Evolutionary conservation across 495 filamentous ascomycete genomes (phyloP), one percentile per base, ranked within the genome.

Genomic region (Podospora fimiseda): DNA sequence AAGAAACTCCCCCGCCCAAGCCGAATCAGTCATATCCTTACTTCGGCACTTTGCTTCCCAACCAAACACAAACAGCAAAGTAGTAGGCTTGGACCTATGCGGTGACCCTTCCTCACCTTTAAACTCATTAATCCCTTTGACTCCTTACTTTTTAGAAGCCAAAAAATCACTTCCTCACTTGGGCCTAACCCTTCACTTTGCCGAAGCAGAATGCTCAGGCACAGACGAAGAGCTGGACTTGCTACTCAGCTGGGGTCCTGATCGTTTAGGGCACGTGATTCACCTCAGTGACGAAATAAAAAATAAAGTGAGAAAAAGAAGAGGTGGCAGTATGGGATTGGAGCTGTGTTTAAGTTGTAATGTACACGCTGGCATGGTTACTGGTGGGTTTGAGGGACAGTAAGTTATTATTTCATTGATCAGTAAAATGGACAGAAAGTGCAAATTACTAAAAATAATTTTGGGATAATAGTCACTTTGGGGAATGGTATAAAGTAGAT

Each of bases 341-440:
- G 89, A 95, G 68, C 57, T 94, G 43, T 92, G 88, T 48, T 69
- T 93, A 57, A 86, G 81, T 44, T 92, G 88, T 65, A 92, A 93
- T 66, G 86, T 93, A 14, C 79, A 85, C 58, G 85, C 85, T 2
- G 80, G 82, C 57, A 79, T 94, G 80, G 82, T 84, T 50, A 56
- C 60, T 0, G 87, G 87, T 0, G 79, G 80, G 2, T 86, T 85
- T 80, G 82, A 67, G 81, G 86, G 64, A 67, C 81, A 79, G 64
- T 67, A 39, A 24, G 64, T 62, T 59, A 55, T 51, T 46, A 14
- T 49, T 57, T 43, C 43, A 56, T 38, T 20, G 36, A 13, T 43
- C 27, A 53, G 38, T 9, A 11, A 5, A 14, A n/a, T 21, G 27
- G 27, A 14, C 21, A 13, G 23, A 9, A n/a, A 30, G 3, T 27